Percentiles rank a stretch among this genome's conserved stretches.
These are phyloP conservation scores for Astraeus odoratus DNA, from an alignment of 768 basidiomycete species.

Conservation along the genomic window DNA sequence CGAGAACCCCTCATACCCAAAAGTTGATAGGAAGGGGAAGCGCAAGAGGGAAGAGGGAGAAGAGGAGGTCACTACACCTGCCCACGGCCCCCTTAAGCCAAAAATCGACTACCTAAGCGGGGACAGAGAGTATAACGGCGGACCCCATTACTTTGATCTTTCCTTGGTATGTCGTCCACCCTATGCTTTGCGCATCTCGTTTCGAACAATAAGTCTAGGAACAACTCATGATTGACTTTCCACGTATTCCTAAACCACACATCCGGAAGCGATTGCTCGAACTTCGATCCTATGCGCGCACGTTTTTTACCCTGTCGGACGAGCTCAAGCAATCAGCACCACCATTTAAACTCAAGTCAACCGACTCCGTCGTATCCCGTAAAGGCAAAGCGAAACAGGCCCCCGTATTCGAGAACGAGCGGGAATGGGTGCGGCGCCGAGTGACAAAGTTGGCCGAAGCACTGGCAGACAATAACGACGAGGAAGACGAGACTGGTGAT, in stretches of 20 bases:
- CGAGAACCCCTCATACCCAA: conserved; percentile 57
- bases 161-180: conserved; percentile 37
- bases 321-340: conserved; percentile 21
- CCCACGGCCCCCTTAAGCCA: conserved; percentile 32
- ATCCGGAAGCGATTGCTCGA: conserved; percentile 38
- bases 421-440: conserved; percentile 1
- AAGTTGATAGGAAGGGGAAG: conserved; percentile 41
- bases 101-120: conserved; percentile 50
- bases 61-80: conserved; percentile 13
- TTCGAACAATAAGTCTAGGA: conserved; percentile 28
- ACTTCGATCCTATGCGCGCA: conserved; percentile 55
- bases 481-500: conserved; percentile 40
- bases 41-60: conserved; percentile 28
- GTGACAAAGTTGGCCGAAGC: conserved; percentile 16
- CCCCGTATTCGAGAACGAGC: conserved; percentile 9
- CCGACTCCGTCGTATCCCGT: conserved; percentile 30
- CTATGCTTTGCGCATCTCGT: not conserved
- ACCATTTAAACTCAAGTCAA: conserved; percentile 34
- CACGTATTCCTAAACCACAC: conserved; percentile 47
- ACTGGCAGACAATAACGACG: conserved; percentile 28
- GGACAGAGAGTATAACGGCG: conserved; percentile 38
- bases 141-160: conserved; percentile 40
- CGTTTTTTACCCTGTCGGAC: conserved; percentile 46
- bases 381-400: conserved; percentile 37
- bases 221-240: conserved; percentile 51